phyloP scores from a whole-genome alignment of 176 grass and related monocot species.

The Phoenix roebelenii region DNA sequence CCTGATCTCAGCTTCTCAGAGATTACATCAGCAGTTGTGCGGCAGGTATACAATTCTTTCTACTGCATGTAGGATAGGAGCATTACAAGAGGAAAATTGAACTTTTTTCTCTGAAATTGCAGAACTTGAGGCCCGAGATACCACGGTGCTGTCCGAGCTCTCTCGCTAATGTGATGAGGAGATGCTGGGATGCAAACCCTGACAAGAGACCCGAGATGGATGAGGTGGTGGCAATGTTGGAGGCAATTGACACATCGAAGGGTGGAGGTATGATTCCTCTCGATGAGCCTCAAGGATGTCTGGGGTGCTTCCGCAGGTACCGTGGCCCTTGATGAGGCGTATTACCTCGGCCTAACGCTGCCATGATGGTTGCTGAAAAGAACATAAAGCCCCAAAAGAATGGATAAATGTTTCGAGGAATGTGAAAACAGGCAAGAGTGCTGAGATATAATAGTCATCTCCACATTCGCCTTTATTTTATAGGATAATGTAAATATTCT shows the following conservation, averaged over 20 bases:
- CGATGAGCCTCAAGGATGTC: conserved; percentile 3
- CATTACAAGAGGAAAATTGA: too few species aligned
- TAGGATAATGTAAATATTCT: too few species aligned
- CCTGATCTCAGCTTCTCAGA: conserved; percentile 1
- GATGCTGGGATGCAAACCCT: conserved; percentile 8
- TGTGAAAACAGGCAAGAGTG: too few species aligned
- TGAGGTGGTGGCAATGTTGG: conserved; percentile 1
- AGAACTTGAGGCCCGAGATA: conserved; percentile 7
- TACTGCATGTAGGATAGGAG: too few species aligned
- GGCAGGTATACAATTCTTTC: conserved; percentile 4
- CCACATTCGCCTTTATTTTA: too few species aligned
- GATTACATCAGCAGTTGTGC: conserved; percentile 3
- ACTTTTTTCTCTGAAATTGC: not conserved
- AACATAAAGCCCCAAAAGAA: too few species aligned
- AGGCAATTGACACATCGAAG: conserved; percentile 2
- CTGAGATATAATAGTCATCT: too few species aligned
- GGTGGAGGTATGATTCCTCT: conserved; percentile 14
- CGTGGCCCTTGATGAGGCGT: not conserved
- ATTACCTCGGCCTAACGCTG: too few species aligned
- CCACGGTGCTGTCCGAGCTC: conserved; percentile 11
- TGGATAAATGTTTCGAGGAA: too few species aligned
- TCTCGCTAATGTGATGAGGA: conserved; percentile 8
- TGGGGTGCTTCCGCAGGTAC: not conserved
- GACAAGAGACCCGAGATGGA: conserved; percentile 11
- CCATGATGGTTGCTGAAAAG: too few species aligned